Evolutionary conservation across 176 grass and related monocot genomes (phyloP), one percentile per base, ranked within the genome.

Genomic region (Eragrostis curvula): DNA sequence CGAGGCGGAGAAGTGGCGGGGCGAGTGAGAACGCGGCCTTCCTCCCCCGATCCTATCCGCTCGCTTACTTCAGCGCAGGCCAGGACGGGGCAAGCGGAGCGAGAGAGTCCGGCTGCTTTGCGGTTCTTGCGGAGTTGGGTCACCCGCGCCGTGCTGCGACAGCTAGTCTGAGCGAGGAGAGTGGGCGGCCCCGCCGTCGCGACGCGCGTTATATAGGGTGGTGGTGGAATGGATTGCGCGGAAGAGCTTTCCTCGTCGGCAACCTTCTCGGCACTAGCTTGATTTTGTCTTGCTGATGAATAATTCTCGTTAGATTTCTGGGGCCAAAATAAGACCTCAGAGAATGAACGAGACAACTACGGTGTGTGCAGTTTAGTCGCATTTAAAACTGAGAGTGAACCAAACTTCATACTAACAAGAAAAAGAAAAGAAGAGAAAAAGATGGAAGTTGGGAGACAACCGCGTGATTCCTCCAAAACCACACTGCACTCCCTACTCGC

Each of bases 151-250:
- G 29, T 40, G 52, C 40, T 60, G 17, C 7, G 53, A 16, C 25
- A 36, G 7, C 76, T 65, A 7, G 41, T 27, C 56, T 44, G 56
- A n/a, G n/a, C n/a, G n/a, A 62, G 18, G 12, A 30, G 5, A 49
- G 18, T 27, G 16, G 59, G 41, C 58, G 81, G n/a, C 52, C 28
- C 13, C 2, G 81, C 11, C 75, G 69, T 73, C 80, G 68, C n/a
- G 57, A 70, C 47, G 57, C 32, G 71, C 74, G 49, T 65, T 77
- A 79, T 83, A 68, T 84, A 79, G 27, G 23, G 77, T 27, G 18
- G 46, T 36, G 64, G 43, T 60, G 39, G 56, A 44, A 29, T n/a
- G n/a, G 23, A 23, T 1, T 4, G 10, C n/a, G n/a, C n/a, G n/a
- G n/a, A n/a, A n/a, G 12, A 21, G 9, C 42, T 28, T 29, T 63